Percentiles rank a stretch among this genome's conserved stretches.
phyloP scores from a whole-genome alignment of 164 flowering plant species.

The Brasenia schreberi region DNA sequence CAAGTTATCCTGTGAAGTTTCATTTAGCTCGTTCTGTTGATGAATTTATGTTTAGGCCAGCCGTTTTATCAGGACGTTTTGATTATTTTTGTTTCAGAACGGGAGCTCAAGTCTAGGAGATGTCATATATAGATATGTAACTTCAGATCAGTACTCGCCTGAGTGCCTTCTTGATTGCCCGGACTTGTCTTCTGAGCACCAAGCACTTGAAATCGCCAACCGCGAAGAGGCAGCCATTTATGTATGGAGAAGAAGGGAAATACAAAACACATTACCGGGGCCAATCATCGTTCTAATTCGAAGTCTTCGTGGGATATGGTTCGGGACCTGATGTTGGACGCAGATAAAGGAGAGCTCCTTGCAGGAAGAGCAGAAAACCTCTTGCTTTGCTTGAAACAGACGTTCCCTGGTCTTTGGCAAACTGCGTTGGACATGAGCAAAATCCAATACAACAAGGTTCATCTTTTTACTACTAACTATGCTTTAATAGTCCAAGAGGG shows the following conservation, averaged over 20 bases:
- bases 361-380: slow-evolving; percentile 88
- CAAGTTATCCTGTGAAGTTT: neutral
- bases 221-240: slow-evolving; percentile 82
- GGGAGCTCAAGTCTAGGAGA: slow-evolving; percentile 89
- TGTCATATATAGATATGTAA: slow-evolving; percentile 69
- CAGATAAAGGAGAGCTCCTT: slow-evolving; percentile 69
- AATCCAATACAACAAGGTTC: slow-evolving; percentile 90
- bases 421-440: slow-evolving; percentile 82
- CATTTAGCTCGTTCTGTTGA: neutral
- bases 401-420: slow-evolving; percentile 80
- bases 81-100: slow-evolving; percentile 31
- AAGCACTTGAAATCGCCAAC: slow-evolving; percentile 80
- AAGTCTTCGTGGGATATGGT: slow-evolving; percentile 91
- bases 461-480: neutral
- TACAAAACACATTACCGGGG: slow-evolving; percentile 16
- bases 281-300: slow-evolving; percentile 30
- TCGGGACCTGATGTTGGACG: slow-evolving; percentile 68
- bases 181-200: slow-evolving; percentile 74
- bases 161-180: slow-evolving; percentile 94
- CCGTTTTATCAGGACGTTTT: too few relatives aligned
- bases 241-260: slow-evolving; percentile 69
- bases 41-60: too few relatives aligned
- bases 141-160: slow-evolving; percentile 81
- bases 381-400: slow-evolving; percentile 74
- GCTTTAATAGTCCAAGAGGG: too few relatives aligned